A percentile compares a stretch with the other conserved stretches of the same genome.
Conservation (phyloP, 306 rosid genomes). For the Cercis canadensis region DNA sequence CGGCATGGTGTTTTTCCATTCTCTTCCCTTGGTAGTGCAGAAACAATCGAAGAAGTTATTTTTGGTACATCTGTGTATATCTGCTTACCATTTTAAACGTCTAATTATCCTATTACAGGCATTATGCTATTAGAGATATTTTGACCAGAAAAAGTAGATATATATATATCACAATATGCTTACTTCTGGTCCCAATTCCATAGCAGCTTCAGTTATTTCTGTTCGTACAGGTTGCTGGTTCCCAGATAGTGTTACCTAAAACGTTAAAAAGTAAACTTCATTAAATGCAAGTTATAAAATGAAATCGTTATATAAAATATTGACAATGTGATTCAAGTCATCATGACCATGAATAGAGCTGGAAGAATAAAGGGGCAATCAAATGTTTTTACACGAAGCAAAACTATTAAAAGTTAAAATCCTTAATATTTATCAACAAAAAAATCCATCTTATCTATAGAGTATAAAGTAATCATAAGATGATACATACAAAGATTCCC, state of each 20-base stretch:
- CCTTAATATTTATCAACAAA: slow-evolving; percentile 6
- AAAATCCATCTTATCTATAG: neutral
- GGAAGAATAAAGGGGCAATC: slow-evolving; percentile 17
- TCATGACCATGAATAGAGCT: slow-evolving; percentile 15
- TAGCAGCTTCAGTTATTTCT: slow-evolving; percentile 88
- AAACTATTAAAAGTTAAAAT: neutral
- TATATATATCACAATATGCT: slow-evolving; percentile 29
- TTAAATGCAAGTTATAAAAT: slow-evolving; percentile 23
- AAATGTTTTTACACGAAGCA: slow-evolving; percentile 3
- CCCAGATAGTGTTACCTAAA: slow-evolving; percentile 84
- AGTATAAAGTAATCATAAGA: slow-evolving; percentile 11
- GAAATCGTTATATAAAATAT: slow-evolving; percentile 14
- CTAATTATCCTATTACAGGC: neutral
- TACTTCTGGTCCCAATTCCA: slow-evolving; percentile 90
- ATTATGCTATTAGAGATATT: neutral
- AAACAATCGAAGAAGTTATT: slow-evolving; percentile 20
- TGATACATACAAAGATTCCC: neutral
- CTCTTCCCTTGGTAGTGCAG: neutral
- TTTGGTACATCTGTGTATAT: neutral
- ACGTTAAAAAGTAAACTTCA: slow-evolving; percentile 23
- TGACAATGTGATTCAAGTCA: slow-evolving; percentile 1
- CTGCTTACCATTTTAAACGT: slow-evolving; percentile 2
- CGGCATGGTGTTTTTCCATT: slow-evolving; percentile 9
- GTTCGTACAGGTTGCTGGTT: slow-evolving; percentile 82
- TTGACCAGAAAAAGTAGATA: neutral